Percentiles rank a stretch among this genome's conserved stretches.
Evolutionary conservation across 2,329 filamentous ascomycete genomes (phyloP).

Genomic region (Tolypocladium guangdongense): DNA sequence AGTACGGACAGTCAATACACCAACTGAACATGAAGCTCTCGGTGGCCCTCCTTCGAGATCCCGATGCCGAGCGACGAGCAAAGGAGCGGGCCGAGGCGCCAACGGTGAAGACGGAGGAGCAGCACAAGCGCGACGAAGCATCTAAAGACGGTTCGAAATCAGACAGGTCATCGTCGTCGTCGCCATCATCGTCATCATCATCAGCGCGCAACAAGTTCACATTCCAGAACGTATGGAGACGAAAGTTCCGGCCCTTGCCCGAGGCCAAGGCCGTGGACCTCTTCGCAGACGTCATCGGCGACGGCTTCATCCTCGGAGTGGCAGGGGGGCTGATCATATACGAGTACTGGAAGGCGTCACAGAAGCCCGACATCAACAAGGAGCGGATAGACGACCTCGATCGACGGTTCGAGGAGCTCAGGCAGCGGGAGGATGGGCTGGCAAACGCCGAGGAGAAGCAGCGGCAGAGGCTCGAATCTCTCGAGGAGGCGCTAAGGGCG

Average conservation of each 20-base stretch:
- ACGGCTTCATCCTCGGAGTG: conserved; percentile 51
- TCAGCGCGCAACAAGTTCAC: conserved; percentile 14
- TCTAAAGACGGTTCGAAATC: conserved; percentile 28
- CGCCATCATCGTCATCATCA: conserved; percentile 1
- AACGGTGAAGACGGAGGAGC: conserved; percentile 55
- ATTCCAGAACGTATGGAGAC: conserved; percentile 46
- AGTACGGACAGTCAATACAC: conserved; percentile 52
- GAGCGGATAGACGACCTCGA: conserved; percentile 42
- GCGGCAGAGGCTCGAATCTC: conserved; percentile 34
- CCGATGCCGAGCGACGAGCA: conserved; percentile 44
- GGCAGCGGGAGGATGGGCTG: conserved; percentile 37
- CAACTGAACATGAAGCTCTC: conserved; percentile 56
- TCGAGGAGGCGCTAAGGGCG: conserved; percentile 42
- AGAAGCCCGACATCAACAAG: conserved; percentile 48
- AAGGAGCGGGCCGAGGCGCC: conserved; percentile 53
- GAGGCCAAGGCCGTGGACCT: conserved; percentile 55
- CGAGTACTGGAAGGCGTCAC: conserved; percentile 47
- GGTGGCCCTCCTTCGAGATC: conserved; percentile 47
- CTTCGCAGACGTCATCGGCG: conserved; percentile 55
- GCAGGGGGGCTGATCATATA: conserved; percentile 47
- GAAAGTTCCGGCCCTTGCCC: conserved; percentile 51
- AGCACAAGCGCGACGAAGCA: conserved; percentile 43
- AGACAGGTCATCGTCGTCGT: conserved; percentile 8
- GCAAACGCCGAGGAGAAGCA: conserved; percentile 33
- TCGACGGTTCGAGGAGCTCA: conserved; percentile 36